Evolutionary conservation across 768 basidiomycete species (phyloP).

Genomic region (Collybia sordida): DNA sequence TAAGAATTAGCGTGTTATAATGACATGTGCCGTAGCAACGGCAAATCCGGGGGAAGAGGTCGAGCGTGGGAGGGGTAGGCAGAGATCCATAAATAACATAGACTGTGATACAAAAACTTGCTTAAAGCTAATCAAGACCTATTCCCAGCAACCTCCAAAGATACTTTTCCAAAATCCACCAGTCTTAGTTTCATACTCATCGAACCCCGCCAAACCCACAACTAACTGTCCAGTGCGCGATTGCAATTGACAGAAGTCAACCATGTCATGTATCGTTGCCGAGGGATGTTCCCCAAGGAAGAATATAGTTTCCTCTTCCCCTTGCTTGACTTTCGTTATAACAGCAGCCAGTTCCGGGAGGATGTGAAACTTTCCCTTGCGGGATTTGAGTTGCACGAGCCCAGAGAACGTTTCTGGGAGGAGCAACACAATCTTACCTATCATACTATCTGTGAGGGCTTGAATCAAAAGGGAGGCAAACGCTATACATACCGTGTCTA

Average conservation of each 20-base stretch:
- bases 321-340: conserved; percentile 24
- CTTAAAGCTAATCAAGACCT: no score
- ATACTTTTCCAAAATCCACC: no score
- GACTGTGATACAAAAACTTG: no score
- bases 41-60: no score
- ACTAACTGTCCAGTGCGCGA: conserved; percentile 39
- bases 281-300: conserved; percentile 28
- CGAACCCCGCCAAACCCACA: conserved; percentile 43
- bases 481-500: conserved; percentile 25
- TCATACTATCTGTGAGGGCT: conserved; percentile 4
- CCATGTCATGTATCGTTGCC: conserved; percentile 14
- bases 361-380: conserved; percentile 22
- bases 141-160: no score
- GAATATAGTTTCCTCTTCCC: conserved; percentile 36
- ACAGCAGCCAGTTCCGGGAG: conserved; percentile 25
- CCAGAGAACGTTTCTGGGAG: conserved; percentile 27
- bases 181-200: conserved; percentile 22
- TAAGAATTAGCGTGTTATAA: no score
- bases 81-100: no score
- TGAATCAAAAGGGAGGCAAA: background rate
- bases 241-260: conserved; percentile 39
- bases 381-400: conserved; percentile 24
- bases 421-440: conserved; percentile 25
- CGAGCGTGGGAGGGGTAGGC: no score
- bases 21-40: no score